Conservation (phyloP, 345 rosid genomes). For the Cochlearia excelsa region DNA sequence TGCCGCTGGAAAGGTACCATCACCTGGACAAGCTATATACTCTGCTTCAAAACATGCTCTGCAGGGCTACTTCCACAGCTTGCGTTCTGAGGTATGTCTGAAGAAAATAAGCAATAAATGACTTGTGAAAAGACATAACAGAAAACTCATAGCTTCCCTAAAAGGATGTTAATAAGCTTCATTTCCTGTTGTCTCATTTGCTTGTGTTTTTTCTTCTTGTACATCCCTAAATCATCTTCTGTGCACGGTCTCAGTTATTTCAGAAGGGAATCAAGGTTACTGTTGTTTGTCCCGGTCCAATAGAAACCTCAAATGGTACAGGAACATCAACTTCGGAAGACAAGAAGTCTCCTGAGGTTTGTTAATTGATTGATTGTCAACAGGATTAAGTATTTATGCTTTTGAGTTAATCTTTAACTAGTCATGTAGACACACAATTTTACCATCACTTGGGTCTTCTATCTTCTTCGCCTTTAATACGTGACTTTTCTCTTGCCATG, state of each 20-base stretch:
- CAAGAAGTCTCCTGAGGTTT: constrained; percentile 54
- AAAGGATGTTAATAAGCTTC: neutral
- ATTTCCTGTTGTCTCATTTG: neutral
- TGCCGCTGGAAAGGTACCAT: constrained; percentile 94
- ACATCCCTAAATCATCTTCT: constrained; percentile 1
- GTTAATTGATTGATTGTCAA: constrained; percentile 5
- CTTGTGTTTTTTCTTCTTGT: neutral
- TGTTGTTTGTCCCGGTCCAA: constrained; percentile 92
- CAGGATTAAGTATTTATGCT: neutral
- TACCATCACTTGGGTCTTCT: neutral
- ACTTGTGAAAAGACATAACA: neutral
- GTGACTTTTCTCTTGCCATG: constrained; percentile 10
- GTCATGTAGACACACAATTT: neutral
- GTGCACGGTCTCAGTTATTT: constrained; percentile 49
- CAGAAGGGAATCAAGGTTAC: constrained; percentile 89
- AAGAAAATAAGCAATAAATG: constrained; percentile 10
- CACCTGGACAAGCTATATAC: constrained; percentile 94
- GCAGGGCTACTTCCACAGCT: constrained; percentile 83
- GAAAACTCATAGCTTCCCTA: neutral
- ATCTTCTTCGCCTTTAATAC: constrained; percentile 2
- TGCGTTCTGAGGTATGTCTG: constrained; percentile 89
- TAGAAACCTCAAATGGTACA: constrained; percentile 60
- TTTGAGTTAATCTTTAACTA: neutral
- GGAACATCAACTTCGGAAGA: constrained; percentile 51
- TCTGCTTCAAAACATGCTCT: constrained; percentile 90